Evolutionary conservation across 1,139 yeast genomes (phyloP).

Genomic region (Martiniozyma asiatica): DNA sequence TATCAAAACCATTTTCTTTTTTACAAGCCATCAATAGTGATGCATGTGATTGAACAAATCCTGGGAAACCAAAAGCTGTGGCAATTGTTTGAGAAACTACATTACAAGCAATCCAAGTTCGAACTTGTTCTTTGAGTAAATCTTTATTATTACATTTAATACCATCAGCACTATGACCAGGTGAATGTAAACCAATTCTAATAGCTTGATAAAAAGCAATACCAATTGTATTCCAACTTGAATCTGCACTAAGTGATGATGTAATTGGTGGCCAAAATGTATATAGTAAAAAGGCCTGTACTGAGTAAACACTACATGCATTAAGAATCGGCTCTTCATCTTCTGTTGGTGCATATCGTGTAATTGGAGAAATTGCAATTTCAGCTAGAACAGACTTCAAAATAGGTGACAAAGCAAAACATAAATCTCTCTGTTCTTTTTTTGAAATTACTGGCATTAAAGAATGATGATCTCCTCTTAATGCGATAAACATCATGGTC

Average conservation of each 20-base stretch:
- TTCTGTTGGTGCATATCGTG: slow-evolving; percentile 57
- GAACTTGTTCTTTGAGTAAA: slow-evolving; percentile 61
- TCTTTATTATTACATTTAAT: slow-evolving; percentile 25
- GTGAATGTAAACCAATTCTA: slow-evolving; percentile 77
- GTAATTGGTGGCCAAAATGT: slow-evolving; percentile 96
- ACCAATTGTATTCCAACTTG: slow-evolving; percentile 91
- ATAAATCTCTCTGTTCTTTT: slow-evolving; percentile 26
- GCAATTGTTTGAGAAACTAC: slow-evolving; percentile 83
- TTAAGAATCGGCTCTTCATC: slow-evolving; percentile 72
- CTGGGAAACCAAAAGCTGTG: slow-evolving; percentile 88
- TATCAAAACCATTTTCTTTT: slow-evolving; percentile 23
- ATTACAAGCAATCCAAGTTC: slow-evolving; percentile 92
- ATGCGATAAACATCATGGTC: slow-evolving; percentile 80
- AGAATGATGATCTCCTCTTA: slow-evolving; percentile 37
- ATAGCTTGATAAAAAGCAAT: slow-evolving; percentile 87
- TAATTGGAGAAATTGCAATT: slow-evolving; percentile 80
- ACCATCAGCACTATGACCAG: slow-evolving; percentile 46
- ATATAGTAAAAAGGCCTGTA: slow-evolving; percentile 79
- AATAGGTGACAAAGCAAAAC: slow-evolving; percentile 49
- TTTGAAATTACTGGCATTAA: slow-evolving; percentile 21
- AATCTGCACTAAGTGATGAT: slow-evolving; percentile 86
- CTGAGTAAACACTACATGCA: slow-evolving; percentile 88
- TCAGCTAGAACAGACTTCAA: slow-evolving; percentile 74
- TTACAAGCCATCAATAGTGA: slow-evolving; percentile 46
- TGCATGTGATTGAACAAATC: slow-evolving; percentile 76